Evolutionary conservation across 2,329 filamentous ascomycete species (phyloP), one percentile per base, ranked within the genome.

Genomic region (Pyricularia sp.): DNA sequence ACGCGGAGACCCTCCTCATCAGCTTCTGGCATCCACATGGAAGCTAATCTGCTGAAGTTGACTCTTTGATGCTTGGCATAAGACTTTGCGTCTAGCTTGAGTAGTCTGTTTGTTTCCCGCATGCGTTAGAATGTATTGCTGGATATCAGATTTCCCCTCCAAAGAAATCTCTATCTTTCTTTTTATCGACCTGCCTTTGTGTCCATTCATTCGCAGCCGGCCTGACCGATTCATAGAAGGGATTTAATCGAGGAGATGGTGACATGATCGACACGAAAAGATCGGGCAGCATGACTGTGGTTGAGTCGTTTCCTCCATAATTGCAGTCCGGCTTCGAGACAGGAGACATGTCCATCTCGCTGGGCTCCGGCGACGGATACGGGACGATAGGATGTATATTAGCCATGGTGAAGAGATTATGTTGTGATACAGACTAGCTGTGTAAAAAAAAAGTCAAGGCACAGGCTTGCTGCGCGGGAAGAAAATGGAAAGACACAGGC

Each of bases 11-110:
- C 61, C 35, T 62, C 61, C 6, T 35, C 35, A 24, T 62, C 61
- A 33, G 61, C 61, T 26, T 62, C 61, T 16, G 61, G 61, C 61
- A 62, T 62, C 61, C 61, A 62, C 61, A 62, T 62, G 35, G 61
- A 62, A 2, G 61, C 61, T 2, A 62, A 35, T 9, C 26, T 33
- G n/a, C 35, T 49, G 22, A 62, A 62, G 61, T 62, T 62, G 61
- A 62, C 61, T 13, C 35, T 35, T 24, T 28, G 61, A 26, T 62
- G 61, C 13, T 62, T 62, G n/a, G 44, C 28, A 22, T 49, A 62
- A 6, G 61, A 13, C 22, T 35, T 40, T 30, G 61, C 35, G 13
- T 62, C 35, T 19, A 62, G 24, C 10, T 35, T 53, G 4, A 62
- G 16, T 10, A 62, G 61, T 19, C 61, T 49, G 7, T 49, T n/a